Percentiles rank a stretch among this genome's conserved stretches.
phyloP scores from a whole-genome alignment of 73 alveolate genomes.

The Paramecium pentaurelia region DNA sequence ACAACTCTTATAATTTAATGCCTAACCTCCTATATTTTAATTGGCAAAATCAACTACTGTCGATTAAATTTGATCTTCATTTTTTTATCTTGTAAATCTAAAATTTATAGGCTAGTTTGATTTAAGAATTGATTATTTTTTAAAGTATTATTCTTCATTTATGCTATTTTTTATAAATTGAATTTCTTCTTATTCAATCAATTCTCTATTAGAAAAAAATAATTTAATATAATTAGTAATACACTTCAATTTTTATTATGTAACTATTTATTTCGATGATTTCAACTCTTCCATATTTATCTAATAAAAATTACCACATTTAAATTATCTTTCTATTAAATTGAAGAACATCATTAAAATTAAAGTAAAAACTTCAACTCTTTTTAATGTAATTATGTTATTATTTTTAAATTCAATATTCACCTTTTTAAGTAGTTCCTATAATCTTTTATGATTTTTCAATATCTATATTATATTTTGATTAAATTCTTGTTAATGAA shows the following conservation, averaged over 20 bases:
- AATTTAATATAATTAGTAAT: not conserved
- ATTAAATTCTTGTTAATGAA: not conserved
- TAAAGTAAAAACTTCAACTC: not conserved
- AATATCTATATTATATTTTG: not conserved
- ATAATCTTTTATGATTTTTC: not conserved
- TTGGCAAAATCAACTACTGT: slow-evolving; percentile 14
- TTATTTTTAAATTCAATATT: not conserved
- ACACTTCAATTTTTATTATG: not conserved
- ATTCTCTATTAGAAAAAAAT: not conserved
- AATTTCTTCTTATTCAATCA: not conserved
- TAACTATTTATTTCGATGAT: not conserved
- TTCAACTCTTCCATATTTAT: not conserved
- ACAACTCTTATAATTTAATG: not conserved
- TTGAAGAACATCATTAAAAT: not conserved
- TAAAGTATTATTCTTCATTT: not conserved
- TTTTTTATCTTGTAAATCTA: not conserved
- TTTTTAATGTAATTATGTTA: not conserved
- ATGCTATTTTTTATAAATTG: not conserved
- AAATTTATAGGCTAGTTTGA: not conserved
- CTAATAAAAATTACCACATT: not conserved
- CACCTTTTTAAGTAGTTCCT: not conserved
- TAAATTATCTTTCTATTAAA: not conserved
- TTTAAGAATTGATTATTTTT: not conserved
- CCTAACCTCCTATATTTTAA: not conserved
- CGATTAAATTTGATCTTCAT: not conserved